Evolutionary conservation across 345 rosid species (phyloP).

Genomic region (Melaleuca quinquenervia): DNA sequence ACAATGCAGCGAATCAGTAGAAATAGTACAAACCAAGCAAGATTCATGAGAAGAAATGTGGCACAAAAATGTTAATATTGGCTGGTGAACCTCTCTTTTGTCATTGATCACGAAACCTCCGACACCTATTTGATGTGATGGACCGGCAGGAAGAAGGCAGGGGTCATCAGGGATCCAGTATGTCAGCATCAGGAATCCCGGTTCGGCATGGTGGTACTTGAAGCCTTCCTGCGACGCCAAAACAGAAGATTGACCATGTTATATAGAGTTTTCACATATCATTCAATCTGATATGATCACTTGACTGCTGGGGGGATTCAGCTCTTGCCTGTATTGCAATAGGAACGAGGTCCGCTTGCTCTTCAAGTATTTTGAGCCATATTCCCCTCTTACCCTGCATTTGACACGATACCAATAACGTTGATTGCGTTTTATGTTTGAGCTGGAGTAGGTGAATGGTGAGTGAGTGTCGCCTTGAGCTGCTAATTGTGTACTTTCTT

Average conservation of each 20-base stretch:
- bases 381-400: conserved; percentile 35
- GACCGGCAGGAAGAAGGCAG: conserved; percentile 32
- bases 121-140: conserved; percentile 43
- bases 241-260: background rate
- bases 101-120: conserved; percentile 35
- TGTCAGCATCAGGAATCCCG: conserved; percentile 38
- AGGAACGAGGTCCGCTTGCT: conserved; percentile 37
- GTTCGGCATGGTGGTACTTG: conserved; percentile 40
- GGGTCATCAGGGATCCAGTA: conserved; percentile 42
- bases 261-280: background rate
- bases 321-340: conserved; percentile 30
- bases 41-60: background rate
- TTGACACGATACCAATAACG: background rate
- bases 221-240: conserved; percentile 27
- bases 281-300: background rate
- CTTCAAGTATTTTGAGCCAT: conserved; percentile 30
- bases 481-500: background rate
- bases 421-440: background rate
- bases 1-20: background rate
- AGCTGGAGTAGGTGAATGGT: background rate
- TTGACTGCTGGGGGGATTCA: background rate
- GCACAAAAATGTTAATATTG: background rate
- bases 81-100: conserved; percentile 20
- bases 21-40: background rate
- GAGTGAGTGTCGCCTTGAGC: background rate